Conservation (phyloP, 169 alveolate genomes). For the Plasmodium malariae region DNA sequence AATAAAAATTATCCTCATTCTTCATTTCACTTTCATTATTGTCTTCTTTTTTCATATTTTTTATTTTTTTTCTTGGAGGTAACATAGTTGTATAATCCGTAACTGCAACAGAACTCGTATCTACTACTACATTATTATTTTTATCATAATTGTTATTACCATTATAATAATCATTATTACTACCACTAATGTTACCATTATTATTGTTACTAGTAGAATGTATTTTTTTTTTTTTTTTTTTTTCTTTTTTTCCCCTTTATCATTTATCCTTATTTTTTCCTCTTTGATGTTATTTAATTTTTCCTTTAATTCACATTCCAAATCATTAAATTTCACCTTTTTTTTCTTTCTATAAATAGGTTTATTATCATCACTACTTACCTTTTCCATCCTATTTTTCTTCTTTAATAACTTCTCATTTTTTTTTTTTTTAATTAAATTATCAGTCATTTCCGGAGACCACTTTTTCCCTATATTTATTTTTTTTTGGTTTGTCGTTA, state of each 20-base stretch:
- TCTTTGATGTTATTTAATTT: not conserved
- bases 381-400: constrained; percentile 7
- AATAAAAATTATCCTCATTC: not conserved
- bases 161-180: no score
- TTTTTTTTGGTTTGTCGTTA: no score
- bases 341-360: not conserved
- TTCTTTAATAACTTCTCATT: constrained; percentile 4
- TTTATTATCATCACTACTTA: not conserved
- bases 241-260: constrained; percentile 4
- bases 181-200: no score
- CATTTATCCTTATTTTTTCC: constrained; percentile 1
- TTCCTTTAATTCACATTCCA: constrained; percentile 3
- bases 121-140: not conserved
- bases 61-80: constrained; percentile 62
- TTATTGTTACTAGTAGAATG: not conserved
- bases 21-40: not conserved
- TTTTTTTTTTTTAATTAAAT: not conserved
- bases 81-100: constrained; percentile 22
- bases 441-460: not conserved
- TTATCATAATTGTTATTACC: no score
- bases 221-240: not conserved
- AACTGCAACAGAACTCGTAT: not conserved
- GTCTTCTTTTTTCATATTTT: constrained; percentile 39
- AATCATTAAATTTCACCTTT: not conserved
- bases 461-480: no score